These are phyloP conservation scores for Paraphaeosphaeria sporulosa DNA, from an alignment of 2,329 filamentous ascomycete genomes.

Conservation along the genomic window DNA sequence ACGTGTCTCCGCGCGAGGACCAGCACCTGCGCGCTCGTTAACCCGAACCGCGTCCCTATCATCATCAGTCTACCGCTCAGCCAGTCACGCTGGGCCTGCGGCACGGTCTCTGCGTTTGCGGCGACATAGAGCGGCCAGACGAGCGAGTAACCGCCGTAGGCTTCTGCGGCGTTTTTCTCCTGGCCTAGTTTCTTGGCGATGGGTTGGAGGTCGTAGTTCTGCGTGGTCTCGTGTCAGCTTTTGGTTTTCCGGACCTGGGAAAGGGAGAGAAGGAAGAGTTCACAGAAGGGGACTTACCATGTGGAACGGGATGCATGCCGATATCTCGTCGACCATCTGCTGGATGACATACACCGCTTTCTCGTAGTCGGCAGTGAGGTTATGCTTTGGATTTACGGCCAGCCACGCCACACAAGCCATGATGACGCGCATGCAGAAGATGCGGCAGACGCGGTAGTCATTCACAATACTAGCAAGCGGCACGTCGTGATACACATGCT, in stretches of 20 bases:
- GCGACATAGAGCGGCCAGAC: slow-evolving; percentile 52
- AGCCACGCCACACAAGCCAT: slow-evolving; percentile 46
- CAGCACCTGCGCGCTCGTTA: slow-evolving; percentile 45
- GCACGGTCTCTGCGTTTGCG: slow-evolving; percentile 46
- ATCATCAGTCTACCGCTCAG: slow-evolving; percentile 43
- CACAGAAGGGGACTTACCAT: slow-evolving; percentile 27
- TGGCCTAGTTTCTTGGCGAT: slow-evolving; percentile 43
- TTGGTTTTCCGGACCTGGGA: background rate
- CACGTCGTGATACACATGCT: slow-evolving; percentile 51
- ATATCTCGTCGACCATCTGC: slow-evolving; percentile 50
- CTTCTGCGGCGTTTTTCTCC: slow-evolving; percentile 48
- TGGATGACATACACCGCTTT: slow-evolving; percentile 41
- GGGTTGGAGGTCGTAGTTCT: slow-evolving; percentile 45
- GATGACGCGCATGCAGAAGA: slow-evolving; percentile 51
- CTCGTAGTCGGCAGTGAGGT: slow-evolving; percentile 22
- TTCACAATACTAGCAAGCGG: slow-evolving; percentile 50
- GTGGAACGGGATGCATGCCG: slow-evolving; percentile 50
- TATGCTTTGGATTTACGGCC: slow-evolving; percentile 16
- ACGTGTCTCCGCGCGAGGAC: slow-evolving; percentile 45
- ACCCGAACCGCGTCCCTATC: slow-evolving; percentile 48
- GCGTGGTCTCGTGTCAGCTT: background rate
- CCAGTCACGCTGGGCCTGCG: slow-evolving; percentile 48
- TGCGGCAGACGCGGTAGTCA: slow-evolving; percentile 51
- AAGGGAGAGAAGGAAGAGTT: no score
- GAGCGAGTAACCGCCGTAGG: slow-evolving; percentile 50